phyloP scores from a whole-genome alignment of 768 basidiomycete genomes.

The Gloeophyllum trabeum region DNA sequence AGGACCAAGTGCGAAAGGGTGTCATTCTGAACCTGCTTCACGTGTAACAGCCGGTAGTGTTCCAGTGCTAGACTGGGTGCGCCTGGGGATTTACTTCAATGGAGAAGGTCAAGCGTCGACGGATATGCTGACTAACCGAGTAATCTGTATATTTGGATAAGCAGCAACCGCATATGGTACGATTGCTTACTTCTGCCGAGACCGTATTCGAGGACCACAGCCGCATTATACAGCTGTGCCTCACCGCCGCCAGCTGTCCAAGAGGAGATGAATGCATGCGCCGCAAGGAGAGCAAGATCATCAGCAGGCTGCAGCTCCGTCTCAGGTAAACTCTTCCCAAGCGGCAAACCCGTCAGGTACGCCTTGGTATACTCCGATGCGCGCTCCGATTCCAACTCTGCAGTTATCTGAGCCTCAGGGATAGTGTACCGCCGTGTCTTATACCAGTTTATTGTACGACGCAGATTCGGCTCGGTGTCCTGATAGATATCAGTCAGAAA shows the following conservation, averaged over 20 bases:
- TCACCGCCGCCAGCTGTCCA: conserved; percentile 50
- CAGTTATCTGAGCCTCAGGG: conserved; percentile 32
- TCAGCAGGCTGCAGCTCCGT: conserved; percentile 86
- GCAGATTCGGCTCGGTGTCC: conserved; percentile 45
- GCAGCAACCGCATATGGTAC: conserved; percentile 65
- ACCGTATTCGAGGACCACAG: conserved; percentile 60
- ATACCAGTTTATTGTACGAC: conserved; percentile 58
- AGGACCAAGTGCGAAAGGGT: conserved; percentile 80
- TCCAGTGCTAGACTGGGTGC: conserved; percentile 63
- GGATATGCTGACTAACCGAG: conserved; percentile 36
- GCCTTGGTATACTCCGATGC: conserved; percentile 41
- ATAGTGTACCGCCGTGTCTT: conserved; percentile 65
- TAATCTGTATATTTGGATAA: conserved; percentile 74
- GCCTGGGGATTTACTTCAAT: conserved; percentile 28
- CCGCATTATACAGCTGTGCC: conserved; percentile 51
- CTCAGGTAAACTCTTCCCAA: conserved; percentile 52
- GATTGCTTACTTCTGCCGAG: conserved; percentile 64
- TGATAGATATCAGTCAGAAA: no score
- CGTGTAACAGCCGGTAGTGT: conserved; percentile 66
- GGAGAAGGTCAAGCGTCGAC: conserved; percentile 1
- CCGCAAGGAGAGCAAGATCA: conserved; percentile 70
- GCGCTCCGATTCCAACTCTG: conserved; percentile 42
- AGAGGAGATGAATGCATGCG: conserved; percentile 50
- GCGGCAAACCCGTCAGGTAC: conserved; percentile 56
- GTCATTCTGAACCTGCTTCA: conserved; percentile 84